Evolutionary conservation across 73 alveolate genomes (phyloP).

Genomic region (Durusdinium trenchii): DNA sequence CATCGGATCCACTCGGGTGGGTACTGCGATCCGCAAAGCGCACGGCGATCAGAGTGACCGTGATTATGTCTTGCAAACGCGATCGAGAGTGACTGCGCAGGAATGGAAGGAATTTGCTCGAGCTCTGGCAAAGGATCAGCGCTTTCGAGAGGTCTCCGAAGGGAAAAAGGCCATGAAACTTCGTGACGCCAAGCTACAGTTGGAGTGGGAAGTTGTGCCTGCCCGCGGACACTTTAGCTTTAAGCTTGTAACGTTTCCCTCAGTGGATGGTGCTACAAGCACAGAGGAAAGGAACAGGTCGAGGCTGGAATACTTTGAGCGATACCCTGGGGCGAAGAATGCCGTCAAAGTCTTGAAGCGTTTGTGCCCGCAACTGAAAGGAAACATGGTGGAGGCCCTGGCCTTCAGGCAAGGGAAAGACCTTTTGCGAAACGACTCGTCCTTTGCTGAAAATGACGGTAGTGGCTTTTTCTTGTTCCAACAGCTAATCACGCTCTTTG

Average conservation of each 20-base stretch:
- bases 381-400: slow-evolving; percentile 23
- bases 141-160: not conserved
- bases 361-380: not conserved
- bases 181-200: not conserved
- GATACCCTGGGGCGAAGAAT: not conserved
- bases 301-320: not conserved
- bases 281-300: not conserved
- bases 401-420: not conserved
- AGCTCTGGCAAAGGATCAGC: not conserved
- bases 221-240: not conserved
- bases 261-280: not conserved
- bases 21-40: not conserved
- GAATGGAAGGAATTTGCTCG: not conserved
- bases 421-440: not conserved
- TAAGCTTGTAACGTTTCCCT: not conserved
- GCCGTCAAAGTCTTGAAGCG: slow-evolving; percentile 40
- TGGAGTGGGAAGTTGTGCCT: slow-evolving; percentile 13
- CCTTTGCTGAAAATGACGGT: not conserved
- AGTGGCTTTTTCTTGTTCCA: not conserved
- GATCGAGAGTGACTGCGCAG: not conserved
- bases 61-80: not conserved
- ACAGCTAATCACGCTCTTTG: not conserved
- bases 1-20: not conserved
- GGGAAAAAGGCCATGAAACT: not conserved
- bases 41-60: slow-evolving; percentile 13